Percentiles rank a stretch among this genome's conserved stretches.
Evolutionary conservation across 345 rosid species (phyloP).

Genomic region (Citrus cavaleriei): DNA sequence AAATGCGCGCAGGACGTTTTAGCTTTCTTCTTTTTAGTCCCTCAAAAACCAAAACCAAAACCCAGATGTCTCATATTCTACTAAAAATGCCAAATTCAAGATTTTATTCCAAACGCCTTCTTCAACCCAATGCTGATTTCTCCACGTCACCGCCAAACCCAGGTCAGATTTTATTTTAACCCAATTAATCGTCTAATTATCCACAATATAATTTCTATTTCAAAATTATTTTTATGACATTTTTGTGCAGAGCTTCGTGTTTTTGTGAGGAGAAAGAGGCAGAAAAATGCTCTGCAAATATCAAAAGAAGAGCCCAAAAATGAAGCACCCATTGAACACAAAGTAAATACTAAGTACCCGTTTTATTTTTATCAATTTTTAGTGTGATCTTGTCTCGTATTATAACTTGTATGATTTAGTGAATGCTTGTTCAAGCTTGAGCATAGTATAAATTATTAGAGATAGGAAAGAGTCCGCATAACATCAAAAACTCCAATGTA

Average conservation of each 20-base stretch:
- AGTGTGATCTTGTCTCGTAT: background rate
- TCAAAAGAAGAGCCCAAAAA: constrained; percentile 20
- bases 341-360: constrained; percentile 14
- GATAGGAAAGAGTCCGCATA: background rate
- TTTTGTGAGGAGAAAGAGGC: constrained; percentile 55
- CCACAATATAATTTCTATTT: background rate
- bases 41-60: background rate
- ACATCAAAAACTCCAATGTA: background rate
- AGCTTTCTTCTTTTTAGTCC: background rate
- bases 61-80: background rate
- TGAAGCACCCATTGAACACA: constrained; percentile 20
- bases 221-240: constrained; percentile 13
- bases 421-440: background rate
- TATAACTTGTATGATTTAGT: background rate
- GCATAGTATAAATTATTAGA: no score
- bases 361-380: background rate
- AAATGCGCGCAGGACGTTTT: background rate
- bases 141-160: constrained; percentile 21
- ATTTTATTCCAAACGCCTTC: constrained; percentile 22
- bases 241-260: constrained; percentile 38
- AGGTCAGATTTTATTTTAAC: constrained; percentile 25
- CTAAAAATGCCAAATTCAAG: constrained; percentile 30
- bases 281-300: constrained; percentile 25
- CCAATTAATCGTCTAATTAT: no score
- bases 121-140: constrained; percentile 9